Conservation (phyloP, 208 protist genomes). For the Acanthamoeba lugdunensis region DNA sequence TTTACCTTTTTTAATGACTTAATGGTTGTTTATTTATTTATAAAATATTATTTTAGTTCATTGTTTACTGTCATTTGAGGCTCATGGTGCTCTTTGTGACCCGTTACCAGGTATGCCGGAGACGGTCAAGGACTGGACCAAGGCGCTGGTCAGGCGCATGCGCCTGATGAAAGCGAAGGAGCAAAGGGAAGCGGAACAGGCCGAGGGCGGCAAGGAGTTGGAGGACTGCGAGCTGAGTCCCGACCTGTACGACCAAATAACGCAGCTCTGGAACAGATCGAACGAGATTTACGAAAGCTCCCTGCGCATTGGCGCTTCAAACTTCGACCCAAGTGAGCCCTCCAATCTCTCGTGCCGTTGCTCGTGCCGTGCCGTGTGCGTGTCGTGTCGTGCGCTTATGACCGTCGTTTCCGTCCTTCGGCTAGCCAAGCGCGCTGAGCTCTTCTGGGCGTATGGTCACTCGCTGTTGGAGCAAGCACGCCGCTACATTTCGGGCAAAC, state of each 20-base stretch:
- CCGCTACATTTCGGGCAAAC: neutral
- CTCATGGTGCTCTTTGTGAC: too few species aligned
- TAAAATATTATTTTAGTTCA: too few species aligned
- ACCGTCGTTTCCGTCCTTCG: neutral
- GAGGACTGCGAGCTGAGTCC: neutral
- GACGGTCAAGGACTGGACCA: neutral
- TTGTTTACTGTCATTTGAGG: too few species aligned
- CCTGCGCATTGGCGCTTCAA: neutral
- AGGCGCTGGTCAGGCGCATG: neutral
- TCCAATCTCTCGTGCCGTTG: too few species aligned
- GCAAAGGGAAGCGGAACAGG: neutral
- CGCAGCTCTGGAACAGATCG: neutral
- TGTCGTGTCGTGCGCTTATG: too few species aligned
- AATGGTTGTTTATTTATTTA: too few species aligned
- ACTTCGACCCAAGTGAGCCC: neutral
- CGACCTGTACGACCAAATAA: neutral
- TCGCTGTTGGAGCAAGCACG: conserved; percentile 1
- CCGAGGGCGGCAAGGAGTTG: neutral
- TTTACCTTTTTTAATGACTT: too few species aligned
- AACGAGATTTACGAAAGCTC: neutral
- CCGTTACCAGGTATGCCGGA: neutral
- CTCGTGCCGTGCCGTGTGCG: too few species aligned
- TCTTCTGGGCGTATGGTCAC: neutral
- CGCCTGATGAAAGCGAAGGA: neutral
- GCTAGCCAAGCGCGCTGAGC: neutral